phyloP scores from a whole-genome alignment of 2,329 filamentous ascomycete genomes.

The Diplodia corticola region DNA sequence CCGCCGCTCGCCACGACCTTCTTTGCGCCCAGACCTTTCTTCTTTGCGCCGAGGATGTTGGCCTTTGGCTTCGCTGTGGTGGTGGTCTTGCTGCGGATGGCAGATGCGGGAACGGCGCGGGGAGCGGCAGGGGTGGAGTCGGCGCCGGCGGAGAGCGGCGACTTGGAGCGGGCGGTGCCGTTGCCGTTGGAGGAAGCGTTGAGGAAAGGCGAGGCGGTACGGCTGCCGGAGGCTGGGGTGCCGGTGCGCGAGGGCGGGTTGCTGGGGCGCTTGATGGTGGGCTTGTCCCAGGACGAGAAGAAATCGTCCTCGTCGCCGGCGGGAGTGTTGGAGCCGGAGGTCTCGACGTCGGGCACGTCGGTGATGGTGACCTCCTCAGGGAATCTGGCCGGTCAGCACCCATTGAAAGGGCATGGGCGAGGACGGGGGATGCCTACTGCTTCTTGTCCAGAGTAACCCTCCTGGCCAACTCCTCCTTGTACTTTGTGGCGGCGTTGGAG shows the following conservation, averaged over 20 bases:
- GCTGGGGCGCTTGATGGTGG: slow-evolving; percentile 91
- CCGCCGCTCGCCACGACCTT: slow-evolving; percentile 67
- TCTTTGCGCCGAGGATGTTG: slow-evolving; percentile 80
- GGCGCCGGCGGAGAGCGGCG: slow-evolving; percentile 64
- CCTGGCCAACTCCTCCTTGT: slow-evolving; percentile 94
- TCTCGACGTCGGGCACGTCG: slow-evolving; percentile 61
- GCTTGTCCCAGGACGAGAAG: slow-evolving; percentile 99
- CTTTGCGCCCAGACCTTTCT: slow-evolving; percentile 59
- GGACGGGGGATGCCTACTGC: slow-evolving; percentile 60
- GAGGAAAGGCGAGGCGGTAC: slow-evolving; percentile 88
- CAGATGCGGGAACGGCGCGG: slow-evolving; percentile 73
- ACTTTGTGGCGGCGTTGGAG: slow-evolving; percentile 89
- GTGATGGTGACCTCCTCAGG: slow-evolving; percentile 83
- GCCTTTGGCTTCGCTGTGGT: slow-evolving; percentile 71
- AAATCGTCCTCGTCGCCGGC: slow-evolving; percentile 89
- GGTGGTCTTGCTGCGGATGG: slow-evolving; percentile 71
- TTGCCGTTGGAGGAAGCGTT: slow-evolving; percentile 68
- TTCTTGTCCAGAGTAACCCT: slow-evolving; percentile 79
- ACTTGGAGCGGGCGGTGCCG: slow-evolving; percentile 68
- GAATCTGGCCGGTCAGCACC: slow-evolving; percentile 56
- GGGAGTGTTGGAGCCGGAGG: slow-evolving; percentile 71
- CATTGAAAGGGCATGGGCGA: slow-evolving; percentile 28
- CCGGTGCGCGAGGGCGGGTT: slow-evolving; percentile 88
- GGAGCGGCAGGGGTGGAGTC: slow-evolving; percentile 59
- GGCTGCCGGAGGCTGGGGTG: slow-evolving; percentile 78